These are phyloP conservation scores for Bipolaris oryzae DNA, from an alignment of 2,329 filamentous ascomycete genomes.

Conservation along the genomic window DNA sequence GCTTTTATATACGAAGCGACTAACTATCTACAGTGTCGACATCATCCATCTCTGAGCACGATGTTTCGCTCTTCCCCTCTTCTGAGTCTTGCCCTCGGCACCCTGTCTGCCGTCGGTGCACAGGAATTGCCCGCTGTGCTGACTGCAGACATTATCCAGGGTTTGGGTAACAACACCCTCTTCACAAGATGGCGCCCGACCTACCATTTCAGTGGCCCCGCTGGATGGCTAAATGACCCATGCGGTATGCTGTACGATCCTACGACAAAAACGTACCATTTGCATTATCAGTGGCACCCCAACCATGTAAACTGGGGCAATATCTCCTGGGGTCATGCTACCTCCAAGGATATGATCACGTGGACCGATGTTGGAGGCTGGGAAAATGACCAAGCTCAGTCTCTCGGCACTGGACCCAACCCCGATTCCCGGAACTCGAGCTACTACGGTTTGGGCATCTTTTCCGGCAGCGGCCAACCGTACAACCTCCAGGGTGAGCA, in stretches of 20 bases:
- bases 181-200: constrained; percentile 57
- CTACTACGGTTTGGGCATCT: constrained; percentile 60
- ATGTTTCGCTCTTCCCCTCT: constrained; percentile 34
- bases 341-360: constrained; percentile 56
- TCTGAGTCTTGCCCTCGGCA: constrained; percentile 35
- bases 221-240: constrained; percentile 55
- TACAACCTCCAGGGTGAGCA: constrained; percentile 55
- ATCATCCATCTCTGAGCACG: constrained; percentile 5
- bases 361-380: constrained; percentile 56
- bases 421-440: constrained; percentile 39
- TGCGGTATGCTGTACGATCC: constrained; percentile 57
- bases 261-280: constrained; percentile 55
- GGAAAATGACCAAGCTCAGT: constrained; percentile 50
- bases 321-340: constrained; percentile 55
- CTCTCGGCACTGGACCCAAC: constrained; percentile 48
- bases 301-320: constrained; percentile 57
- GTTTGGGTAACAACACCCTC: constrained; percentile 55
- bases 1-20: not conserved
- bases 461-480: constrained; percentile 58
- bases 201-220: constrained; percentile 55
- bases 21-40: constrained; percentile 6
- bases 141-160: constrained; percentile 35
- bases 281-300: constrained; percentile 61
- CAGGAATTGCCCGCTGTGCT: constrained; percentile 37
- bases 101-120: constrained; percentile 23